Evolutionary conservation across 2,329 filamentous ascomycete genomes (phyloP).

Genomic region (Dothistroma septosporum): DNA sequence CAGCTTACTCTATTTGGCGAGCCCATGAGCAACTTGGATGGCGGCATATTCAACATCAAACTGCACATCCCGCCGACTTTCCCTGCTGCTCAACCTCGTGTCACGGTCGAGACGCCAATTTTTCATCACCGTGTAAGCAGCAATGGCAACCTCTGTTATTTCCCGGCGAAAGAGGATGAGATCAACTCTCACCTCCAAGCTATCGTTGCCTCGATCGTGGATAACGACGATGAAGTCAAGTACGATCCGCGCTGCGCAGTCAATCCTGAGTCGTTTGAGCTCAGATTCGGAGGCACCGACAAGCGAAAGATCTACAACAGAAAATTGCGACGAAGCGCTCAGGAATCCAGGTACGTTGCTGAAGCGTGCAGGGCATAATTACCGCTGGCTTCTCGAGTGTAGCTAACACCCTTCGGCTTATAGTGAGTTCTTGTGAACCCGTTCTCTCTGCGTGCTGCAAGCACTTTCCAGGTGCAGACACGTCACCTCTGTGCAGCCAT

Average conservation of each 20-base stretch:
- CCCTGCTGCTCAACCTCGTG: constrained; percentile 81
- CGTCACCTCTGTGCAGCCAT: neutral
- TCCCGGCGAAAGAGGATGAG: constrained; percentile 66
- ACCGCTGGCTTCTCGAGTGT: no score
- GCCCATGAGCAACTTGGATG: constrained; percentile 89
- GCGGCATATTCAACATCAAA: constrained; percentile 78
- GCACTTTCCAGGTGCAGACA: neutral
- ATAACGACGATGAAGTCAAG: constrained; percentile 81
- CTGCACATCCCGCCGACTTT: constrained; percentile 79
- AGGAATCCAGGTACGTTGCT: constrained; percentile 37
- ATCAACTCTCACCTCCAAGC: constrained; percentile 78
- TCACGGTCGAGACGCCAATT: constrained; percentile 72
- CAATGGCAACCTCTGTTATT: constrained; percentile 80
- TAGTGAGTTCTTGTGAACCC: constrained; percentile 35
- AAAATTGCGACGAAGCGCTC: constrained; percentile 71
- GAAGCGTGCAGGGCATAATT: no score
- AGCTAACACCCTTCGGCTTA: no score
- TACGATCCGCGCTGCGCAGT: constrained; percentile 89
- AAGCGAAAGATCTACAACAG: constrained; percentile 83
- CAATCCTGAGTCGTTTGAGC: constrained; percentile 75
- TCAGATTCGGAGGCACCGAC: constrained; percentile 78
- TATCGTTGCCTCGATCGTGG: constrained; percentile 77
- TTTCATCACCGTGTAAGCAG: constrained; percentile 82
- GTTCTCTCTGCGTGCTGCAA: neutral
- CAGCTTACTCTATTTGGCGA: constrained; percentile 81